Base-by-base conservation (phyloP, 1,139 yeast species). In the Pichia sp. region DNA sequence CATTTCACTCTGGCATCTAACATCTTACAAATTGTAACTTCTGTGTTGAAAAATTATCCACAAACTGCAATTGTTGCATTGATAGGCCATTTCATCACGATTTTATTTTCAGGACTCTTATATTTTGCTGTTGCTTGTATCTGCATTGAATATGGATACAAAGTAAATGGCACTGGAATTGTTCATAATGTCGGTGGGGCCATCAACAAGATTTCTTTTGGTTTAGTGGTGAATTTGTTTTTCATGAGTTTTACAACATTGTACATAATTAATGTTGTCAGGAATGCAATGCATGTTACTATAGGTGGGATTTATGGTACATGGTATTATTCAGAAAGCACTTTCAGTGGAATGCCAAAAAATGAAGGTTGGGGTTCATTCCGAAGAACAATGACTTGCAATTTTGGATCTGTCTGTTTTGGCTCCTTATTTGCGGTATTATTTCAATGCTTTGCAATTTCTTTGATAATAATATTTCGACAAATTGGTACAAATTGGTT, bases 321-420 rank as follows among this genome's bases (percentile, higher is more conserved):
- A 4, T 88, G 97, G 96, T 88, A 86, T 64, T 88, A 60, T 62
- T 71, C 85, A 60, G 75, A 86, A 39, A 74, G 73, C 51, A 75
- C 88, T 2, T 90, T 83, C 58, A 85, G 83, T 57, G 95, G 95
- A 5, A 76, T 81, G 68, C 95, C 95, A 34, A 74, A 65, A 54
- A 76, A 76, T 67, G 95, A 95, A 8, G 94, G 95, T 1, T 64
- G 79, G 46, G 90, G 95, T 5, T 83, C 96, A 2, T 78, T 90
- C 54, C 80, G 77, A 58, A 74, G 95, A 55, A 85, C 95, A 1
- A 66, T 86, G 68, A 84, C 95, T 2, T 85, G 82, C 60, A 85
- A 94, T 37, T 84, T 88, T 60, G 97, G 97, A 0, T 85, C 96
- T 3, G 82, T 90, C 45, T 83, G 95, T 59, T 84, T 85, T 60